Evolutionary conservation across 1,284 basidiomycete species (phyloP).

Genomic region (Polyporus tsugae): DNA sequence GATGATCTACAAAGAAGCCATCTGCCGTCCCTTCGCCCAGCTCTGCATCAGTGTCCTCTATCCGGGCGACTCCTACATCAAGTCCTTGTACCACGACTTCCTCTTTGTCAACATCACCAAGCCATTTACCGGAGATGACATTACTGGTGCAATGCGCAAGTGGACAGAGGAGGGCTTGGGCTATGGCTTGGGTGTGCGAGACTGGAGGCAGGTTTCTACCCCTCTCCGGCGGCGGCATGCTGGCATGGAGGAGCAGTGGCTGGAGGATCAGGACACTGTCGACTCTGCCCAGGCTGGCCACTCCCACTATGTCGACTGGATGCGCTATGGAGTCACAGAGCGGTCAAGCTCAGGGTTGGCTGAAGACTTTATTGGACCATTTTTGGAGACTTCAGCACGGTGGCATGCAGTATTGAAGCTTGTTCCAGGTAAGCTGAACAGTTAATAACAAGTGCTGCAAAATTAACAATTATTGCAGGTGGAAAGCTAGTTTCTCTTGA

Average conservation of each 20-base stretch:
- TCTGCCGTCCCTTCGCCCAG: too few relatives aligned
- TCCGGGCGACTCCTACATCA: too few relatives aligned
- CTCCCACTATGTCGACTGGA: slow-evolving; percentile 12
- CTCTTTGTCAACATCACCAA: too few relatives aligned
- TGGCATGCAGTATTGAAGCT: slow-evolving; percentile 8
- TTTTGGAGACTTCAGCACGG: not conserved
- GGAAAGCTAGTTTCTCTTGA: not conserved
- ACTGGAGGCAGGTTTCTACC: slow-evolving; percentile 21
- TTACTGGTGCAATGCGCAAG: too few relatives aligned
- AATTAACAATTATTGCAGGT: too few relatives aligned
- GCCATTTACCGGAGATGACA: too few relatives aligned
- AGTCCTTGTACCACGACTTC: too few relatives aligned
- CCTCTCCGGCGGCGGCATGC: slow-evolving; percentile 16
- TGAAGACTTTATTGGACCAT: slow-evolving; percentile 13
- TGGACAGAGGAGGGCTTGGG: too few relatives aligned
- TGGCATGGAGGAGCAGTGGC: slow-evolving; percentile 16
- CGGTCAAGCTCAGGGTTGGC: not conserved
- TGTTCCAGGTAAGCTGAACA: slow-evolving; percentile 4
- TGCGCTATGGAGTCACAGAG: slow-evolving; percentile 15
- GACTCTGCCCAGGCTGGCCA: slow-evolving; percentile 20
- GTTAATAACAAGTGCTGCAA: too few relatives aligned
- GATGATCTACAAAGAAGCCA: too few relatives aligned
- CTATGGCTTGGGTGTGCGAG: too few relatives aligned
- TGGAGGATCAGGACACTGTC: slow-evolving; percentile 16
- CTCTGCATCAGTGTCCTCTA: too few relatives aligned